These are phyloP conservation scores for Rhododendron molle DNA, from an alignment of 148 eudicot species.

Conservation along the genomic window DNA sequence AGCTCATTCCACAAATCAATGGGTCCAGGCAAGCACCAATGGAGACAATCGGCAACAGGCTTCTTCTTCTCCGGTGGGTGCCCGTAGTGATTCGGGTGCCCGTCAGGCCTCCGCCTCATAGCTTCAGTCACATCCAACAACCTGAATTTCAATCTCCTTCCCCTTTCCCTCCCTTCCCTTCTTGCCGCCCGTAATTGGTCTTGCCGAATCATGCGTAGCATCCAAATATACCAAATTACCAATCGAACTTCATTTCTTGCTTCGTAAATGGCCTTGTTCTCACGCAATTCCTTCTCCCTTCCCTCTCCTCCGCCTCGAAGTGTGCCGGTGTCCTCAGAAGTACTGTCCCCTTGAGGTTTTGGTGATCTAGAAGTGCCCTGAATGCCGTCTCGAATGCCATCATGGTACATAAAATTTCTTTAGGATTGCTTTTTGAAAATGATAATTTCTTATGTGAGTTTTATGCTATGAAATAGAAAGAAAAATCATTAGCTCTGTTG, in stretches of 20 bases:
- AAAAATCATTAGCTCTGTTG: too few species aligned
- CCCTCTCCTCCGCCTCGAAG: conserved; percentile 48
- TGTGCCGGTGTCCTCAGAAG: conserved; percentile 56
- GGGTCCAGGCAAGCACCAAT: conserved; percentile 7
- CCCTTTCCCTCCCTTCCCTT: background rate
- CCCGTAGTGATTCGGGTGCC: background rate
- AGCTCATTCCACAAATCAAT: conserved; percentile 10
- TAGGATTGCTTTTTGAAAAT: too few species aligned
- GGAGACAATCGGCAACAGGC: background rate
- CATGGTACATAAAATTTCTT: background rate
- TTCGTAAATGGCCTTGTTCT: conserved; percentile 34
- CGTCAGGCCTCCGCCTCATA: conserved; percentile 11
- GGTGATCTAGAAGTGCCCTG: conserved; percentile 25
- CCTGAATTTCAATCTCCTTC: background rate
- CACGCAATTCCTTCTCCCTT: conserved; percentile 54
- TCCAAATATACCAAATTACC: conserved; percentile 27
- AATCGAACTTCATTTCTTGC: conserved; percentile 35
- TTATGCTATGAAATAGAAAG: too few species aligned
- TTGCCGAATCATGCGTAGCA: conserved; percentile 36
- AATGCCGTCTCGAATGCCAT: conserved; percentile 45
- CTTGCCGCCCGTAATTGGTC: conserved; percentile 1
- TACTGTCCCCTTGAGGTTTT: conserved; percentile 35
- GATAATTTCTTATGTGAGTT: too few species aligned
- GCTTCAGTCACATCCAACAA: conserved; percentile 36
- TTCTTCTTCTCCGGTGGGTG: background rate